A percentile compares a stretch with the other conserved stretches of the same genome.
These are phyloP conservation scores for Beauveria bassiana DNA, from an alignment of 2,329 filamentous ascomycete genomes.

Conservation along the genomic window DNA sequence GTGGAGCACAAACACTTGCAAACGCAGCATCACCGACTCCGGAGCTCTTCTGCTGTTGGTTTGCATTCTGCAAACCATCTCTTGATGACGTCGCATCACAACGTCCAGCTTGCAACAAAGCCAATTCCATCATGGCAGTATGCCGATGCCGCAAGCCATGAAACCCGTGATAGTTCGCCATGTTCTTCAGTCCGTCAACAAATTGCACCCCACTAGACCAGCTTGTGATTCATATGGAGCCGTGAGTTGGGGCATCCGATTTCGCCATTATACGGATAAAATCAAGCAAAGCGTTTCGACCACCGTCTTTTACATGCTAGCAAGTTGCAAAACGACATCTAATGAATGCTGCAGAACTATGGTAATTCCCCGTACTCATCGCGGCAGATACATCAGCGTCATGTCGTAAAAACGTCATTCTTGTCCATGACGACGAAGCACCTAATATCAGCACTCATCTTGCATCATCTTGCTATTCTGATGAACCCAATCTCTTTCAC, in stretches of 20 bases:
- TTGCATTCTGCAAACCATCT: background rate
- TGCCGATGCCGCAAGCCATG: no score
- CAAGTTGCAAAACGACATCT: background rate
- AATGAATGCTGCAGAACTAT: background rate
- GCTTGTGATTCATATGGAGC: background rate
- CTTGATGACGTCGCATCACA: background rate
- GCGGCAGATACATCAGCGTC: background rate
- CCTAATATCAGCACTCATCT: background rate
- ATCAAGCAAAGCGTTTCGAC: background rate
- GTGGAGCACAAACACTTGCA: background rate
- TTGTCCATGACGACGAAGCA: no score
- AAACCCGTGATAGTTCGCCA: no score
- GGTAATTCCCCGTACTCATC: background rate
- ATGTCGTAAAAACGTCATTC: background rate
- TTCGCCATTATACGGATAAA: background rate
- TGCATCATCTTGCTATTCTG: background rate
- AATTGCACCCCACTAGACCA: background rate
- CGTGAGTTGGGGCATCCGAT: background rate
- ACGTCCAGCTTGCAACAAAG: background rate
- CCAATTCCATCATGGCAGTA: no score
- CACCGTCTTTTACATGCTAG: background rate
- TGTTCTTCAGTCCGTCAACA: no score
- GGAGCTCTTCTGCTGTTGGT: background rate
- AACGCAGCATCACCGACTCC: slow-evolving; percentile 6
- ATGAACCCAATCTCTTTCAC: background rate